These are phyloP conservation scores for Adansonia digitata DNA, from an alignment of 345 rosid genomes.

Conservation along the genomic window DNA sequence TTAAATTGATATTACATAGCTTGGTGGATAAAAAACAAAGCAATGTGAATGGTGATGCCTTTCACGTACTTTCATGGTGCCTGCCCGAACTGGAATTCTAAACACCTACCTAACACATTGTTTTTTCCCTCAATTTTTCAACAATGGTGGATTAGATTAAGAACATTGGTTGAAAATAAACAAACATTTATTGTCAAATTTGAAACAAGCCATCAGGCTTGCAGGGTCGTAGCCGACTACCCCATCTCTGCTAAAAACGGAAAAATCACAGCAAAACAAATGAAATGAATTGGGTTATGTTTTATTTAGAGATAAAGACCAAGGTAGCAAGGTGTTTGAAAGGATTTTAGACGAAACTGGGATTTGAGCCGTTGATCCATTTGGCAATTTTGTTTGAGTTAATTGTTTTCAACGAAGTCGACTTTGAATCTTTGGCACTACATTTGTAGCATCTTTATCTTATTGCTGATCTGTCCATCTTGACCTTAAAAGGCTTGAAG, in stretches of 20 bases:
- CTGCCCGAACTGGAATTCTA: not conserved
- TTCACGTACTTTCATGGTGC: not conserved
- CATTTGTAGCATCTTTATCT: too few relatives aligned
- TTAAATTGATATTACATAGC: not conserved
- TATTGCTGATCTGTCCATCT: too few relatives aligned
- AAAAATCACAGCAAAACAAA: too few relatives aligned
- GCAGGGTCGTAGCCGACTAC: not conserved
- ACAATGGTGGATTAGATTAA: not conserved
- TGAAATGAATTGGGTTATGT: too few relatives aligned
- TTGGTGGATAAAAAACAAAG: not conserved
- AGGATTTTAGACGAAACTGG: too few relatives aligned
- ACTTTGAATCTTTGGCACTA: too few relatives aligned
- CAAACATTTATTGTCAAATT: not conserved
- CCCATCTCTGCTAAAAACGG: not conserved
- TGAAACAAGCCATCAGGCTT: not conserved
- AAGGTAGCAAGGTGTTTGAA: too few relatives aligned
- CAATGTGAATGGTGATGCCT: not conserved
- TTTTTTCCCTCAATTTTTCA: not conserved
- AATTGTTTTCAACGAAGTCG: too few relatives aligned
- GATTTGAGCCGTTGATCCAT: too few relatives aligned
- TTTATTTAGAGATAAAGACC: too few relatives aligned
- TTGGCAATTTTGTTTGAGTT: too few relatives aligned
- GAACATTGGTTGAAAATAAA: not conserved
- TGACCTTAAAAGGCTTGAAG: too few relatives aligned
- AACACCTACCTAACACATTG: not conserved